phyloP scores from a whole-genome alignment of 495 filamentous ascomycete species.

The Schizothecium vesticola region DNA sequence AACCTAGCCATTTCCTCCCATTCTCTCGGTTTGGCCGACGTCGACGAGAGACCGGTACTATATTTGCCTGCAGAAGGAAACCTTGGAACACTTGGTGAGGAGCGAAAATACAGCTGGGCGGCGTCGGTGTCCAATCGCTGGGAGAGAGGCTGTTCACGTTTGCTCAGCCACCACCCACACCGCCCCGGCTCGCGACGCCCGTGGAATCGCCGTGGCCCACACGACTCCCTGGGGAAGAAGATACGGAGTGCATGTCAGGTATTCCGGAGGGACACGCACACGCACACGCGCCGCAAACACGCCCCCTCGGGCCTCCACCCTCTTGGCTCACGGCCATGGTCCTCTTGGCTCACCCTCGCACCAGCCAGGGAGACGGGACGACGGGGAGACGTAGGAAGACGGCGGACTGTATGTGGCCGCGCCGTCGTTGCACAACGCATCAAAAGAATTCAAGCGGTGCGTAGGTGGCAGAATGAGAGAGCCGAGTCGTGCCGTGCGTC shows the following conservation, averaged over 20 bases:
- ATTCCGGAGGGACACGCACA: neutral
- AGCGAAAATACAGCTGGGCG: slow-evolving; percentile 10
- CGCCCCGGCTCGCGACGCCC: slow-evolving; percentile 20
- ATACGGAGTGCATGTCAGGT: neutral
- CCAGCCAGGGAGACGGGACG: neutral
- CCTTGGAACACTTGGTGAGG: neutral
- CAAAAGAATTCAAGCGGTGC: neutral
- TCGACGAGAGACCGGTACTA: neutral
- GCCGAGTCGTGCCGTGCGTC: neutral
- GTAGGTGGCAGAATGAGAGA: neutral
- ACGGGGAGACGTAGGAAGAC: slow-evolving; percentile 2
- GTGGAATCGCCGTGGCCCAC: slow-evolving; percentile 11
- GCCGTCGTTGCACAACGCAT: slow-evolving; percentile 8
- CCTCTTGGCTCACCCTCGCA: slow-evolving; percentile 12
- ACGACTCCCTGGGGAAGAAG: slow-evolving; percentile 6
- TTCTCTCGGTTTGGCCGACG: neutral
- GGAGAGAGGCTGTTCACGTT: neutral
- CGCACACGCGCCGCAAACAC: neutral
- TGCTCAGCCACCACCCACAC: slow-evolving; percentile 32
- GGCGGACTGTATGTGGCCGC: slow-evolving; percentile 9
- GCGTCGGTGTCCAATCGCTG: slow-evolving; percentile 20
- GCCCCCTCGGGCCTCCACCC: slow-evolving; percentile 9
- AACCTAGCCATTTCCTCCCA: neutral
- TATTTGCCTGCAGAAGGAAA: neutral
- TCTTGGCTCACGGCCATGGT: neutral